Evolutionary conservation across 371 early-diverging fungal species (phyloP).

Genomic region (Rhizopus sp.): DNA sequence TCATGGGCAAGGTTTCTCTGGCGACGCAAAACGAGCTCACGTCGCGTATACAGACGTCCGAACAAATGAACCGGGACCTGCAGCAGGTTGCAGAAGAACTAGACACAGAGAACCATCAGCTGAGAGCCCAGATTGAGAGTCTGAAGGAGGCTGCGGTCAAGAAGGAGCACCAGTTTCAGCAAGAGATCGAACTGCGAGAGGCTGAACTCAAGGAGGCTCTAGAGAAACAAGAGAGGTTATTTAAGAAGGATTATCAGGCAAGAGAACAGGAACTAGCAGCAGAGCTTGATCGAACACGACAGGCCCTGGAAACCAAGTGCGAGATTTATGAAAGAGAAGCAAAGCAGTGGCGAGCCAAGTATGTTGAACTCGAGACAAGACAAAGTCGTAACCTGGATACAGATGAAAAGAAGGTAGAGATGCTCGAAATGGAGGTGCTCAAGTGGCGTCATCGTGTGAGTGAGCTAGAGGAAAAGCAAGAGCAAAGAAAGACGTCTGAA

Average conservation of each 20-base stretch:
- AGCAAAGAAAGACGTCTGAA: constrained; percentile 7
- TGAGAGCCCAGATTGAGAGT: constrained; percentile 28
- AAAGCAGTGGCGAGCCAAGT: constrained; percentile 25
- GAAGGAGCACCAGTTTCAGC: constrained; percentile 21
- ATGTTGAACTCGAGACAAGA: constrained; percentile 10
- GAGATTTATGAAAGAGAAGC: constrained; percentile 27
- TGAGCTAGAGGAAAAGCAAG: constrained; percentile 25
- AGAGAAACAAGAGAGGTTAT: constrained; percentile 23
- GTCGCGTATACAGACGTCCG: constrained; percentile 36
- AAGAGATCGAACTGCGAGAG: constrained; percentile 21
- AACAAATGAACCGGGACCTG: constrained; percentile 43
- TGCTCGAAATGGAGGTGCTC: constrained; percentile 19
- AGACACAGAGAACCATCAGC: constrained; percentile 29
- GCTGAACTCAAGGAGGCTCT: constrained; percentile 33
- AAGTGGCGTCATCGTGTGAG: constrained; percentile 25
- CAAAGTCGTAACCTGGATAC: background rate
- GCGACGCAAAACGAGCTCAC: constrained; percentile 51
- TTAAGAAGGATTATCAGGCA: constrained; percentile 19
- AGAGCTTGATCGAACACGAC: constrained; percentile 21
- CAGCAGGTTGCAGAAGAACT: constrained; percentile 32
- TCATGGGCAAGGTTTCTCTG: constrained; percentile 55
- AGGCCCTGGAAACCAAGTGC: constrained; percentile 21
- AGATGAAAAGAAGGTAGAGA: constrained; percentile 12
- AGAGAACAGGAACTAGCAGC: constrained; percentile 28
- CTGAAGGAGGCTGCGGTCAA: constrained; percentile 27